Percentiles rank a stretch among this genome's conserved stretches.
Evolutionary conservation across 805 yeast species (phyloP).

Genomic region (Metschnikowia hibisci): DNA sequence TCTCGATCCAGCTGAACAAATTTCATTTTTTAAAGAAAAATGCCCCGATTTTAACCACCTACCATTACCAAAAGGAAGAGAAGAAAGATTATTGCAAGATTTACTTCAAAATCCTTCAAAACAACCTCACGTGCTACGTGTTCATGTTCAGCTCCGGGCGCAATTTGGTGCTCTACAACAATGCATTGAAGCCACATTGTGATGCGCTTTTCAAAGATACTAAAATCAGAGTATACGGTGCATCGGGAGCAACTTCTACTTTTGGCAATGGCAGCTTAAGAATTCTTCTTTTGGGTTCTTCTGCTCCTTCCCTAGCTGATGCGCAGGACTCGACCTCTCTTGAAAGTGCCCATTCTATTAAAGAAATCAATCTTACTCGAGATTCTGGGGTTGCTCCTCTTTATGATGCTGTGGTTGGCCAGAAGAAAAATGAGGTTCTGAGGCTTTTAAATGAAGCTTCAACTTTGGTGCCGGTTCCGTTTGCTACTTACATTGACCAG

Average conservation of each 20-base stretch:
- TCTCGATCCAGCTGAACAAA: conserved; percentile 15
- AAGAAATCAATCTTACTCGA: conserved; percentile 12
- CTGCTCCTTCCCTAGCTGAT: conserved; percentile 22
- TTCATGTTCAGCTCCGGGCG: conserved; percentile 21
- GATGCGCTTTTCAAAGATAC: conserved; percentile 27
- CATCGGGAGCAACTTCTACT: conserved; percentile 32
- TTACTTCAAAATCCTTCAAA: conserved; percentile 26
- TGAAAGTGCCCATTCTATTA: conserved; percentile 4
- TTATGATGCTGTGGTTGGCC: conserved; percentile 20
- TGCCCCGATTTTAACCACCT: conserved; percentile 27
- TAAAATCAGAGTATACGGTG: conserved; percentile 29
- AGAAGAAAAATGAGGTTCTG: conserved; percentile 20
- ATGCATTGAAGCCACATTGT: conserved; percentile 28
- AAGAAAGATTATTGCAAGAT: conserved; percentile 27
- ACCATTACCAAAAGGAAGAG: conserved; percentile 11
- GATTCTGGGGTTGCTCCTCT: conserved; percentile 9
- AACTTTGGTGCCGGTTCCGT: conserved; percentile 24
- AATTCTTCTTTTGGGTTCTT: conserved; percentile 19
- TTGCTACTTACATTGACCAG: conserved; percentile 29
- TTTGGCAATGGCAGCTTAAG: conserved; percentile 31
- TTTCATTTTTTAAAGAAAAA: conserved; percentile 23
- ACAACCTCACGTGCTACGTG: conserved; percentile 28
- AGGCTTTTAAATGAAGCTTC: conserved; percentile 16
- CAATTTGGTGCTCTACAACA: conserved; percentile 23
- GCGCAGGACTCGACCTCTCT: conserved; percentile 15